Evolutionary conservation across 768 basidiomycete species (phyloP), one percentile per base, ranked within the genome.

Genomic region (Amanita pseudoporphyria): DNA sequence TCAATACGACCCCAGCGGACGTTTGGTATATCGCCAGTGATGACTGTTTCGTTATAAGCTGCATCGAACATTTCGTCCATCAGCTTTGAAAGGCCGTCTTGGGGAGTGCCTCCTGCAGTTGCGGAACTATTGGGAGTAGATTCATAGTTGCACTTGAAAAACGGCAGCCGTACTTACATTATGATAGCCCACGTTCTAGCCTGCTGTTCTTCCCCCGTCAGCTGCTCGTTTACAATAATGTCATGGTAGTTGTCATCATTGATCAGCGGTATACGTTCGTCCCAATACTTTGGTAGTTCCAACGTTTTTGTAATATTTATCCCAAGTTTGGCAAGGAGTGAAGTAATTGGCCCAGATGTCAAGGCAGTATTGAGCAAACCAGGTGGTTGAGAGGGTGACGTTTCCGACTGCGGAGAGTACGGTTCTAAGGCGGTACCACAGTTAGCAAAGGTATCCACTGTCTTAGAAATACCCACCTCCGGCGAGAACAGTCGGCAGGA

Each of bases 1-100:
- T 94, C 89, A 51, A 95, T 79, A 53, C 92, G 80, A 45, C 79
- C 92, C 77, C 84, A 94, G 51, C 77, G 81, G 50, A 93, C 76
- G 59, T 87, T 62, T 3, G 79, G 80, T 14, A 88, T 65, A 60
- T 84, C 87, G 9, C 72, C 74, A 18, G 72, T 74, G 12, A 76
- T 60, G 30, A 76, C 47, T 5, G 82, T 76, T 54, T 75, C 66
- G 62, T 90, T 86, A 62, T 72, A 88, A 2, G 89, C 76, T 9
- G 74, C 71, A 58, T 91, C 89, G 58, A 90, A 92, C 24, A 79
- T 67, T 28, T 79, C 61, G 64, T 92, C 87, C 38, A 87, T 74
- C 42, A 72, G 71, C 63, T 81, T 76, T 2, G 88, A 88, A 26
- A 89, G 54, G 1, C 81, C 78, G 26, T 84, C 83, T 52, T 74